Conservation (phyloP, 164 flowering plant species). For the Brasenia schreberi region DNA sequence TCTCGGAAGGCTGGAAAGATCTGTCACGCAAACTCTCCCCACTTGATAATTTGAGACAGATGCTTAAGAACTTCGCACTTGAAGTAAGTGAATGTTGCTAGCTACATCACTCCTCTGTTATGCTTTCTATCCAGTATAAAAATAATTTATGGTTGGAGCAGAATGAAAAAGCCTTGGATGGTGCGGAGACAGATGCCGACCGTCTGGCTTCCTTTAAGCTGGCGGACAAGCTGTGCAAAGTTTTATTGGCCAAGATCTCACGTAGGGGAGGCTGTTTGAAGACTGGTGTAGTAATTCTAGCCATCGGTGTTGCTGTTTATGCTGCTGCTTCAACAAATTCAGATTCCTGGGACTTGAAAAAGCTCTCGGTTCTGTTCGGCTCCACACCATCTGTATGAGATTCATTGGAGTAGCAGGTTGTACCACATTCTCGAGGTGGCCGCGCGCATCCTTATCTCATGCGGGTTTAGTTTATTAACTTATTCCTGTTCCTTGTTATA, state of each 20-base stretch:
- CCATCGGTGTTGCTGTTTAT: conserved; percentile 32
- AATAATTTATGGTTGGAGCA: conserved; percentile 8
- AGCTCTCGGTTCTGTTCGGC: conserved; percentile 27
- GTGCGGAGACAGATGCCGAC: conserved; percentile 19
- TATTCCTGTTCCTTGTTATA: background rate
- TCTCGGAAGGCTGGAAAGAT: conserved; percentile 54
- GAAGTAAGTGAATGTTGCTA: conserved; percentile 30
- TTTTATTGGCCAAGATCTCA: conserved; percentile 31
- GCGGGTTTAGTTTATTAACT: background rate
- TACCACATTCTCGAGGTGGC: background rate
- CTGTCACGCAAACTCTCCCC: conserved; percentile 31
- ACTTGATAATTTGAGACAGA: conserved; percentile 30
- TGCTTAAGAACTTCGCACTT: conserved; percentile 46
- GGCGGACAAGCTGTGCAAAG: conserved; percentile 70
- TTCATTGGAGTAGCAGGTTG: background rate
- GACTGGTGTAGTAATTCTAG: conserved; percentile 16
- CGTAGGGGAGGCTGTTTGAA: conserved; percentile 50
- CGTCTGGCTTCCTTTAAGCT: conserved; percentile 30
- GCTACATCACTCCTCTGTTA: background rate
- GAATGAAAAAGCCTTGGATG: conserved; percentile 54
- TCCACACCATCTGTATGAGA: conserved; percentile 10
- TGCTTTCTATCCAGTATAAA: background rate
- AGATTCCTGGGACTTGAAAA: conserved; percentile 42
- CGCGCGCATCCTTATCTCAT: background rate
- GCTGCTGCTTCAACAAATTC: conserved; percentile 36